These are phyloP conservation scores for Pugionium dolabratum DNA, from an alignment of 345 rosid genomes.

Conservation along the genomic window DNA sequence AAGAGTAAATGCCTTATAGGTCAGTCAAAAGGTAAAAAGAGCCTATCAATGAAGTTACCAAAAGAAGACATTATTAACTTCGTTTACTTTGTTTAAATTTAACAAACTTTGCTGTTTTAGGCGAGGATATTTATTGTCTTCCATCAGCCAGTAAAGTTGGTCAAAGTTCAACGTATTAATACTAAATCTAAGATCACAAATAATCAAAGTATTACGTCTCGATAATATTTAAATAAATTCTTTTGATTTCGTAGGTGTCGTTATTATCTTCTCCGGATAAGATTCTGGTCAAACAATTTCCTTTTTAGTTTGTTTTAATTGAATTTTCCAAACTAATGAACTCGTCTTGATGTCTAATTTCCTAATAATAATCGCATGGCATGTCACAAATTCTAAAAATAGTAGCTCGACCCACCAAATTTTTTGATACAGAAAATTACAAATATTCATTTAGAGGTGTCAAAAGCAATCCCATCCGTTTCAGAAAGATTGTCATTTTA, in stretches of 20 bases:
- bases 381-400: background rate
- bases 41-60: slow-evolving; percentile 9
- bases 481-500: too few species aligned
- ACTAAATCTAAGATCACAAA: slow-evolving; percentile 12
- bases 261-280: slow-evolving; percentile 31
- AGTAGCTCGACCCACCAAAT: slow-evolving; percentile 9
- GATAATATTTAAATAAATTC: background rate
- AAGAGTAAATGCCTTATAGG: background rate
- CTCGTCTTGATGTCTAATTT: background rate
- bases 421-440: background rate
- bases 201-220: slow-evolving; percentile 22
- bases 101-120: slow-evolving; percentile 21
- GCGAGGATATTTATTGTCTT: slow-evolving; percentile 5
- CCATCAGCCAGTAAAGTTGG: slow-evolving; percentile 15
- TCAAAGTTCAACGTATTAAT: slow-evolving; percentile 26
- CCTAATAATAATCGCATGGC: background rate
- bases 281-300: slow-evolving; percentile 15
- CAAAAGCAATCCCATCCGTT: too few species aligned
- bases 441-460: too few species aligned
- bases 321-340: background rate
- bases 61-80: slow-evolving; percentile 24
- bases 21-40: slow-evolving; percentile 16
- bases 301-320: background rate
- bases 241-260: background rate
- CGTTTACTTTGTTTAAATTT: background rate